These are phyloP conservation scores for Hygrophoropsis aurantiaca DNA, from an alignment of 768 basidiomycete genomes.

Conservation along the genomic window DNA sequence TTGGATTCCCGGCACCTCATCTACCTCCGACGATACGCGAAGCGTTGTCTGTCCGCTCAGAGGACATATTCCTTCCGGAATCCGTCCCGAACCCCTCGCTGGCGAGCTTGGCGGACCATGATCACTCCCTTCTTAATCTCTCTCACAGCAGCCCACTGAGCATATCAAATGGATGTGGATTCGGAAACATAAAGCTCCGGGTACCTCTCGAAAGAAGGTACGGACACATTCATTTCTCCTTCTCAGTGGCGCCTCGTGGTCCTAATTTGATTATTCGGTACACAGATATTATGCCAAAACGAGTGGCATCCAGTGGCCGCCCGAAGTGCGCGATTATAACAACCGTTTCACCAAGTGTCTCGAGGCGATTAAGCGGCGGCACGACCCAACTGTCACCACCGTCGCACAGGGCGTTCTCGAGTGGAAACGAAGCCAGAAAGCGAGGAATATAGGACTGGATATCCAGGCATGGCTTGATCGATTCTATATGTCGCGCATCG, in stretches of 20 bases:
- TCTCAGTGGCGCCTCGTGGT: slow-evolving; percentile 3
- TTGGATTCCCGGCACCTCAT: slow-evolving; percentile 77
- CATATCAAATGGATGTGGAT: slow-evolving; percentile 41
- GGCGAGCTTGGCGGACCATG: slow-evolving; percentile 24
- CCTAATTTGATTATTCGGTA: slow-evolving; percentile 2
- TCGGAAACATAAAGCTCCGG: slow-evolving; percentile 63
- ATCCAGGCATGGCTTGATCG: slow-evolving; percentile 96
- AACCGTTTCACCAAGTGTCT: slow-evolving; percentile 73
- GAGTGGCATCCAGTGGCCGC: slow-evolving; percentile 74
- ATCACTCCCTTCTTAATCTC: slow-evolving; percentile 12
- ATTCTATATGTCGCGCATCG: slow-evolving; percentile 95
- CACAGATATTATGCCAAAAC: slow-evolving; percentile 85
- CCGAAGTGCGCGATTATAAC: slow-evolving; percentile 93
- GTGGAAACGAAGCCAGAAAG: slow-evolving; percentile 81
- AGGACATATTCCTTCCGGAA: slow-evolving; percentile 59
- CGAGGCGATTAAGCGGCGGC: slow-evolving; percentile 87
- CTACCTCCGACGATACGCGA: slow-evolving; percentile 68
- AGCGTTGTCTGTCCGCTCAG: slow-evolving; percentile 53
- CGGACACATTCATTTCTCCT: slow-evolving; percentile 19
- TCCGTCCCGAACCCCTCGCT: slow-evolving; percentile 80
- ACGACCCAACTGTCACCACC: slow-evolving; percentile 97
- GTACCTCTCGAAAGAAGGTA: slow-evolving; percentile 86
- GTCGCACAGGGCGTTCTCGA: slow-evolving; percentile 96
- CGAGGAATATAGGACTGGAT: slow-evolving; percentile 73
- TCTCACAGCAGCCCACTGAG: slow-evolving; percentile 29